Conservation (phyloP, 2,329 filamentous ascomycete species). For the Colletotrichum aenigma region DNA sequence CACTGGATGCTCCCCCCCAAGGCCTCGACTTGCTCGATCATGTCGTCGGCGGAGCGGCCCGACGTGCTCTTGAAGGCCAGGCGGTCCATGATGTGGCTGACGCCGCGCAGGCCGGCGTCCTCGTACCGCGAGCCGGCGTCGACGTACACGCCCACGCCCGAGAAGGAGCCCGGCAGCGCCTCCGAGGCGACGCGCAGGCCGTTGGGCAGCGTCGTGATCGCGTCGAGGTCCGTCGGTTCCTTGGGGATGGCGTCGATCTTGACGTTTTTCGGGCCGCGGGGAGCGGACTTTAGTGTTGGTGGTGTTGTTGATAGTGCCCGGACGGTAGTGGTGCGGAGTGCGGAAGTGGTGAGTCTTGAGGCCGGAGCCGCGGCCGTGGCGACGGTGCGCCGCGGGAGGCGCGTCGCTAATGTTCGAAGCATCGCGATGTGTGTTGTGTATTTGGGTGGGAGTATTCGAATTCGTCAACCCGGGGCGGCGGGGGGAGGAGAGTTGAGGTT, state of each 20-base stretch:
- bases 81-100: conserved; percentile 95
- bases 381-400: conserved; percentile 15
- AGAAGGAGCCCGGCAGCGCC: conserved; percentile 91
- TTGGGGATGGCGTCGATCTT: conserved; percentile 21
- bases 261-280: neutral
- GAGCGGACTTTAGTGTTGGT: neutral
- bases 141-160: conserved; percentile 93
- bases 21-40: conserved; percentile 86
- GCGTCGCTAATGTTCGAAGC: conserved; percentile 22
- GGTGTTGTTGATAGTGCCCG: conserved; percentile 10
- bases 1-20: conserved; percentile 97
- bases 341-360: neutral
- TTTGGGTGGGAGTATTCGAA: neutral
- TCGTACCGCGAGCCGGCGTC: conserved; percentile 96
- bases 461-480: neutral
- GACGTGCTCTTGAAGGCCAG: conserved; percentile 92
- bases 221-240: conserved; percentile 85
- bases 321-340: neutral
- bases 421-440: neutral
- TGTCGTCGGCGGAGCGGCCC: conserved; percentile 74
- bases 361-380: neutral
- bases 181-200: conserved; percentile 94
- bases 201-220: conserved; percentile 88
- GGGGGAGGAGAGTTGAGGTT: neutral
- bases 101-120: conserved; percentile 80